phyloP scores from a whole-genome alignment of 768 basidiomycete species.

The Panaeolus cyanescens region DNA sequence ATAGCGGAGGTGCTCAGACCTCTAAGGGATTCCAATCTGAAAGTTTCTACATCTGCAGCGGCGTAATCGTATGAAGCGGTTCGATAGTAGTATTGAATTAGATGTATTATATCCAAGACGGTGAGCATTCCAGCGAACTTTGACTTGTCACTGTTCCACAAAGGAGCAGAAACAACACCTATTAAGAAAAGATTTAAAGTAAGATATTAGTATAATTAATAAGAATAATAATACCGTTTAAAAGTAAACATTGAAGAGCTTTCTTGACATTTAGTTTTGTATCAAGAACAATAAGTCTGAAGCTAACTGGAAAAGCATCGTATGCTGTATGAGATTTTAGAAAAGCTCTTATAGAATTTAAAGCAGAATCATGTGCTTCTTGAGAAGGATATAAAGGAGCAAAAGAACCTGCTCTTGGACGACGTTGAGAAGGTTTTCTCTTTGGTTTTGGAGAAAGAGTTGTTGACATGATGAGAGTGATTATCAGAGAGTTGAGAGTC shows the following conservation, averaged over 20 bases:
- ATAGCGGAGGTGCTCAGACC: slow-evolving; percentile 49
- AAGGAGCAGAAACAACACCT: slow-evolving; percentile 97
- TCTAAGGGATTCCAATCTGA: slow-evolving; percentile 85
- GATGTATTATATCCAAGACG: slow-evolving; percentile 97
- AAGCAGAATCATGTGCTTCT: slow-evolving; percentile 71
- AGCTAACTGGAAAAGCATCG: slow-evolving; percentile 97
- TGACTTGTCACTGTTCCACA: slow-evolving; percentile 96
- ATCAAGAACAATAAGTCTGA: slow-evolving; percentile 95
- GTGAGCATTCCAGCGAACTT: slow-evolving; percentile 98
- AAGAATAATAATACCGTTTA: slow-evolving; percentile 58
- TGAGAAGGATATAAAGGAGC: slow-evolving; percentile 47
- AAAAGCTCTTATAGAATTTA: slow-evolving; percentile 74
- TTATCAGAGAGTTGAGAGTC: slow-evolving; percentile 4
- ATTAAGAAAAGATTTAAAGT: slow-evolving; percentile 12
- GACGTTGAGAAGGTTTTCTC: slow-evolving; percentile 57
- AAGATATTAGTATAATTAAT: neutral
- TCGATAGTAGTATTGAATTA: slow-evolving; percentile 98
- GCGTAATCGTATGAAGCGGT: slow-evolving; percentile 85
- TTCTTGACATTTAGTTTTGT: slow-evolving; percentile 96
- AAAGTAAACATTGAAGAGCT: slow-evolving; percentile 82
- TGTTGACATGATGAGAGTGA: slow-evolving; percentile 38
- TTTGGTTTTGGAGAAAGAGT: slow-evolving; percentile 51
- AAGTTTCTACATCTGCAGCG: slow-evolving; percentile 88
- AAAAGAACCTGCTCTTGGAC: slow-evolving; percentile 56
- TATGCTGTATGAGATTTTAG: slow-evolving; percentile 87